Base-by-base conservation (phyloP, 768 basidiomycete genomes). In the Galerina marginata region DNA sequence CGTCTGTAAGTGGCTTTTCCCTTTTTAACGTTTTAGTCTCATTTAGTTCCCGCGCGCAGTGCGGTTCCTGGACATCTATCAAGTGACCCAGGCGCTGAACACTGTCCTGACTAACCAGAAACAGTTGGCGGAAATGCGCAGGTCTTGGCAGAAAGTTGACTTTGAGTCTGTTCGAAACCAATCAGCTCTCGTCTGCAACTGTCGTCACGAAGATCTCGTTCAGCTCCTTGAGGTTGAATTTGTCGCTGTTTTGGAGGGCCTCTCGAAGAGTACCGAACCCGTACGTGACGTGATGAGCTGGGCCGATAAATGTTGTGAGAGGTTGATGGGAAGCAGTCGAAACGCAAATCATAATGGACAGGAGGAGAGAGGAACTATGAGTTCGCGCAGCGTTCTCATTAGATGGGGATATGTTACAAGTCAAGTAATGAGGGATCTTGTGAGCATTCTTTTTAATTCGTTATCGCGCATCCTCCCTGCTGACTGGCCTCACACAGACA, bases 321-420 rank as follows among this genome's bases (percentile, higher is more conserved):
- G 88, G 62, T 76, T 95, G 62, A 93, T 95, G 89, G 90, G 87
- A 39, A 81, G 77, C 70, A 86, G 79, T 54, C 84, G 89, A 43
- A 61, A 56, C 45, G 78, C 77, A 42, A 82, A 79, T 59, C 81
- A 82, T 54, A 77, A 77, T 49, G 76, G 74, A 16, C 69, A 77
- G n/a, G 92, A 93, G 64, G 93, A 95, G 60, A 81, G 90, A 67
- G 81, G 87, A 59, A 86, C 88, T 14, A 87, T 94, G 89, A 93
- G 91, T 72, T 92, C 93, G 48, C 81, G 93, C 63, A 93, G 92
- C 70, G 85, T 94, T 54, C 80, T 95, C 69, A 93, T 95, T 72
- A 87, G 93, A 56, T 94, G 92, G 93, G 91, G 92, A 51, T 95
- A 95, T 75, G 93, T 95, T 70, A 94, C 93, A 15, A 92, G 90